A percentile compares a stretch with the other conserved stretches of the same genome.
Conservation (phyloP, 768 basidiomycete species). For the Kwoniella botswanensis region DNA sequence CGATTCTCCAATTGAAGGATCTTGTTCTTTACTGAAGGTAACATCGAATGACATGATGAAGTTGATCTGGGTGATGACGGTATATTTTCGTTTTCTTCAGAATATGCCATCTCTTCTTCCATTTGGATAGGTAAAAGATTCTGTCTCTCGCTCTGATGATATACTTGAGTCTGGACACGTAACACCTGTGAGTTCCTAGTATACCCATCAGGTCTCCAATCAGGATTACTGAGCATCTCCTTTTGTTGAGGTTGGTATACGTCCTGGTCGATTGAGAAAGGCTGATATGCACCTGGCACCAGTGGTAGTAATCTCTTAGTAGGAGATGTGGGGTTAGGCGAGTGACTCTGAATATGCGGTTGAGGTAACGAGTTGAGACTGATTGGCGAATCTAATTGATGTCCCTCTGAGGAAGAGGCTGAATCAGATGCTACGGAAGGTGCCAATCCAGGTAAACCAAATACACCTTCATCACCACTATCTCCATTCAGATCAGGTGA, state of each 20-base stretch:
- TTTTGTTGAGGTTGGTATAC: background rate
- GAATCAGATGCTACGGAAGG: slow-evolving; percentile 45
- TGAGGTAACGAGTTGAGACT: background rate
- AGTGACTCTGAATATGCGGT: background rate
- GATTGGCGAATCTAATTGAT: slow-evolving; percentile 38
- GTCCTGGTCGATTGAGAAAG: slow-evolving; percentile 10
- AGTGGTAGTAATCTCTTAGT: background rate
- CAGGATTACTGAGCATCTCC: background rate
- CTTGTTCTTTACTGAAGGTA: slow-evolving; percentile 51
- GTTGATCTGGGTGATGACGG: slow-evolving; percentile 18
- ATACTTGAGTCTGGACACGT: background rate
- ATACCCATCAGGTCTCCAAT: background rate
- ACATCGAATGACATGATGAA: slow-evolving; percentile 34
- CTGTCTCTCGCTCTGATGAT: background rate
- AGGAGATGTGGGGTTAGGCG: background rate
- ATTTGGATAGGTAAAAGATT: slow-evolving; percentile 6
- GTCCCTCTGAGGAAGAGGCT: slow-evolving; percentile 41
- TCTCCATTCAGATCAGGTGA: slow-evolving; percentile 7
- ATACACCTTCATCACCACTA: slow-evolving; percentile 18
- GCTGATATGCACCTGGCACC: background rate
- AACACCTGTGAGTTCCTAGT: slow-evolving; percentile 1
- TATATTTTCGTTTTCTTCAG: background rate
- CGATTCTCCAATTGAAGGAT: slow-evolving; percentile 54
- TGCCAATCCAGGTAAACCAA: slow-evolving; percentile 37
- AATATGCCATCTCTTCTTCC: slow-evolving; percentile 5